These are phyloP conservation scores for Xylaria venustula DNA, from an alignment of 495 filamentous ascomycete genomes.

Conservation along the genomic window DNA sequence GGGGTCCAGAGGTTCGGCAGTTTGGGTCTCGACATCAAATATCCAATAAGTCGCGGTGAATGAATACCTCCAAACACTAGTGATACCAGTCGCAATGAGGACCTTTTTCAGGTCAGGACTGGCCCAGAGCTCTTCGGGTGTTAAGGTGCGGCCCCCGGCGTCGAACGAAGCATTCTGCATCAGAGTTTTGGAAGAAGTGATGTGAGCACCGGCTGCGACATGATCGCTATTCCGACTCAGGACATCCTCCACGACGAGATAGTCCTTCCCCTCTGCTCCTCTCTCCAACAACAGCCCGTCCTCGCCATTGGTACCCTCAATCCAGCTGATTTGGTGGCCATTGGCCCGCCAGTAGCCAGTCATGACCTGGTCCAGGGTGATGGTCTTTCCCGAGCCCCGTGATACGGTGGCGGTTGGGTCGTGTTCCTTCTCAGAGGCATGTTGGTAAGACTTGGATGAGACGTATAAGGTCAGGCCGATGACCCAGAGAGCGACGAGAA, in stretches of 20 bases:
- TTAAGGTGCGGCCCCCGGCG: conserved; percentile 52
- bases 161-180: conserved; percentile 68
- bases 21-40: conserved; percentile 84
- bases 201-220: conserved; percentile 25
- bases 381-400: conserved; percentile 67
- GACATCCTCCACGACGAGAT: conserved; percentile 85
- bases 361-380: conserved; percentile 81
- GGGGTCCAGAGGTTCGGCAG: conserved; percentile 74
- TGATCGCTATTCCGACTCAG: conserved; percentile 44
- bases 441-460: conserved; percentile 61
- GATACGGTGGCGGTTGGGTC: conserved; percentile 65
- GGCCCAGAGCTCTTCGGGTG: conserved; percentile 62
- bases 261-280: conserved; percentile 58
- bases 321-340: conserved; percentile 80
- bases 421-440: conserved; percentile 58
- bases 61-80: conserved; percentile 86
- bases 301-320: conserved; percentile 77
- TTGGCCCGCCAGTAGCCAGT: conserved; percentile 66
- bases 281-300: conserved; percentile 80
- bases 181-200: conserved; percentile 53
- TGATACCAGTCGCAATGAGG: conserved; percentile 65
- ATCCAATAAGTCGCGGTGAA: conserved; percentile 86
- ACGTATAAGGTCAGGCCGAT: conserved; percentile 76
- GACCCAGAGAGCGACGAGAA: conserved; percentile 77
- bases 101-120: conserved; percentile 84